Base-by-base conservation (phyloP, 805 yeast genomes). In the Yarrowia osloensis region DNA sequence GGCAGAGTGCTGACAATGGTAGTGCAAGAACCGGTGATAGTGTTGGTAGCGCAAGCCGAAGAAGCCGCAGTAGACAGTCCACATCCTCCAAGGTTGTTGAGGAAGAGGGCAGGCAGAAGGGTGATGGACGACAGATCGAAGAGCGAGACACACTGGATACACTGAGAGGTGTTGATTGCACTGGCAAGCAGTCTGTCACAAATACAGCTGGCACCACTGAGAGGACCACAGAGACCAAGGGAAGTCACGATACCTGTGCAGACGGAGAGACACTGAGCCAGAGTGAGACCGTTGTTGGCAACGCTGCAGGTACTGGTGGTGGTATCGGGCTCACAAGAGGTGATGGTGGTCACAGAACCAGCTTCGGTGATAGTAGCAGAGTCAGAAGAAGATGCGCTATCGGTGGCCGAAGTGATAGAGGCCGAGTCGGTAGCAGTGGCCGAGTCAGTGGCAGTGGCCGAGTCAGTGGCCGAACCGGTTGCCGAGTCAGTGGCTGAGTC, bases 1-100 rank as follows among this genome's bases (percentile, higher is more conserved):
- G 57, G 57, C 26, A 50, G 40, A 21, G 57, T 50, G 19, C 57
- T 50, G 19, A 31, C 19, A 31, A 50, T 31, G 19, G 57, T 50
- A 9, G 57, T 31, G 13, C 57, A 50, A 11, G 57, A 5, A 15
- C 57, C 57, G 15, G 57, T 50, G 4, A 21, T 3, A 5, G 57
- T 50, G 19, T 50, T 8, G 6, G 57, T 50, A 3, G 13, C 26
- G 21, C 57, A 50, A 0, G 57, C 0, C 1, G 57, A 26, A 5
- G 57, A 50, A 8, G 57, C 28, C 13, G 39, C 21, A 22, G 19
- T 21, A 4, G 4, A 2, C 57, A 50, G 13, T 0, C 40, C 40
- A 19, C 57, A 50, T 3, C 19, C 28, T 6, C 26, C 40, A 4
- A 50, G 57, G 19, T 21, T n/a, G 57, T 50, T 29, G 7, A 50